Evolutionary conservation across 1,139 yeast species (phyloP).

Genomic region (Geotrichum bryndzae): DNA sequence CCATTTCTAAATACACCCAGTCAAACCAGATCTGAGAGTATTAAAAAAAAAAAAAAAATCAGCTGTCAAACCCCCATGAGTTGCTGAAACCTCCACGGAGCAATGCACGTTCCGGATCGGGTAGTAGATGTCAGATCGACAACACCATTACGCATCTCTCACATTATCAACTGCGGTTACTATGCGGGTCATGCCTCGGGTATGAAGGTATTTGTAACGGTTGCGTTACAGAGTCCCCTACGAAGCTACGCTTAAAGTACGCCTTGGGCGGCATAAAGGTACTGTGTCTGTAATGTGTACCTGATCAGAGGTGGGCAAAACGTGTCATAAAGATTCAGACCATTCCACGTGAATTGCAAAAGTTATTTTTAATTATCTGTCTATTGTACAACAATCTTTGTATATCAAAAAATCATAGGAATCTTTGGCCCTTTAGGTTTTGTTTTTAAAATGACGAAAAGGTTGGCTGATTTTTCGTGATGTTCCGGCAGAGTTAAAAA

Average conservation of each 20-base stretch:
- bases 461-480: not conserved
- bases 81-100: not conserved
- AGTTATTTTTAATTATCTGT: not conserved
- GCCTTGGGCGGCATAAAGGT: not conserved
- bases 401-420: not conserved
- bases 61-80: not conserved
- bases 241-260: not conserved
- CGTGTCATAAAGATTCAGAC: not conserved
- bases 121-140: not conserved
- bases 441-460: not conserved
- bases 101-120: not conserved
- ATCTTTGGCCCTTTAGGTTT: too few species aligned
- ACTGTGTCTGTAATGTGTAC: not conserved
- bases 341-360: not conserved
- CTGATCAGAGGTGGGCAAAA: not conserved
- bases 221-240: not conserved
- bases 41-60: not conserved
- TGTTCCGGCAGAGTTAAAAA: too few species aligned
- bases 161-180: not conserved
- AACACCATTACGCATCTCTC: not conserved
- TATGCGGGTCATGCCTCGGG: not conserved
- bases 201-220: not conserved
- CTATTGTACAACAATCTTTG: not conserved
- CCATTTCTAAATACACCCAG: not conserved
- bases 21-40: not conserved